Percentiles rank a stretch among this genome's conserved stretches.
phyloP scores from a whole-genome alignment of 2,329 filamentous ascomycete genomes.

The Akanthomyces lecanii region DNA sequence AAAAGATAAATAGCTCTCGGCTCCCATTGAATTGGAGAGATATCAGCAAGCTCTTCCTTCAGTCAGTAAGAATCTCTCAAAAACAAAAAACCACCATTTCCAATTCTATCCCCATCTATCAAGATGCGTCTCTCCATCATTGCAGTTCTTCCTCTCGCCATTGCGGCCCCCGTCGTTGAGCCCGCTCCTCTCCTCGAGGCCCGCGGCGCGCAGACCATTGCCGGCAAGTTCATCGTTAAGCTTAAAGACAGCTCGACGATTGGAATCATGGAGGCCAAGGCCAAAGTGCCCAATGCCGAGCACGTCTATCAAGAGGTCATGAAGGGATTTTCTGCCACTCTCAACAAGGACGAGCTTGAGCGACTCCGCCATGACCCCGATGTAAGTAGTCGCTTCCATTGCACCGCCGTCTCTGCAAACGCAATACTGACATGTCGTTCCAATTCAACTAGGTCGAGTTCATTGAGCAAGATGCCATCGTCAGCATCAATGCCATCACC shows the following conservation, averaged over 20 bases:
- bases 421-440: background rate
- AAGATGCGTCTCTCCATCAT: constrained; percentile 23
- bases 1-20: constrained; percentile 9
- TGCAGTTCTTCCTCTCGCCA: constrained; percentile 22
- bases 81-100: background rate
- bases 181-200: constrained; percentile 14
- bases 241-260: constrained; percentile 21
- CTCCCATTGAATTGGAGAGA: background rate
- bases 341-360: constrained; percentile 21
- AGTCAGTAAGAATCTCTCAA: background rate
- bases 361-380: constrained; percentile 22
- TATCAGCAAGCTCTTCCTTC: background rate
- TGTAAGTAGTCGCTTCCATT: constrained; percentile 7
- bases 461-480: constrained; percentile 34
- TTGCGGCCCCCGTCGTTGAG: constrained; percentile 16
- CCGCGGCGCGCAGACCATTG: constrained; percentile 18
- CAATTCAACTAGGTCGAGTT: constrained; percentile 27
- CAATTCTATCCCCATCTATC: background rate
- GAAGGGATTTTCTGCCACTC: constrained; percentile 23
- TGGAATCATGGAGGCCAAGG: constrained; percentile 2
- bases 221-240: constrained; percentile 28
- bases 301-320: constrained; percentile 23
- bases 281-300: constrained; percentile 21
- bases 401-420: background rate
- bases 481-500: constrained; percentile 25